Percentiles rank a stretch among this genome's conserved stretches.
Conservation (phyloP, 2,329 filamentous ascomycete species). For the Chaetomium strumarium region DNA sequence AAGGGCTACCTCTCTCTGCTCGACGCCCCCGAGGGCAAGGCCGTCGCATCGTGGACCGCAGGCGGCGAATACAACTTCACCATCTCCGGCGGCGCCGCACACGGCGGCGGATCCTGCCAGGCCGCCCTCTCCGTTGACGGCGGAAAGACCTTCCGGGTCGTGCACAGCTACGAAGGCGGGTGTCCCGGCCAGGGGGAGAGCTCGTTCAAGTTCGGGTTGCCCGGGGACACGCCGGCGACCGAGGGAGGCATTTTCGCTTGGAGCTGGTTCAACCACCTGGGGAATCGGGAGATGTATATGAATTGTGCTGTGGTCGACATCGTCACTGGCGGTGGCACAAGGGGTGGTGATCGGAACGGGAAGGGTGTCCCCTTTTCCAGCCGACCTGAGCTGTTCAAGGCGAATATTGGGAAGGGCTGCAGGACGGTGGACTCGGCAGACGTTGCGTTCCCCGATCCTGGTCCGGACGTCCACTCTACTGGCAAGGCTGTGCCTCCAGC, state of each 20-base stretch:
- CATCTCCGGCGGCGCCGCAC: constrained; percentile 55
- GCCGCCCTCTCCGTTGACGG: constrained; percentile 69
- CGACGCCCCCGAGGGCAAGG: constrained; percentile 40
- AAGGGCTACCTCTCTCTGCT: constrained; percentile 54
- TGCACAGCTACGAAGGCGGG: constrained; percentile 49
- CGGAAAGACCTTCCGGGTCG: constrained; percentile 61
- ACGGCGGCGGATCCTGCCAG: constrained; percentile 71
- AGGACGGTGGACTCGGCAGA: constrained; percentile 48
- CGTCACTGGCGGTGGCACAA: constrained; percentile 24
- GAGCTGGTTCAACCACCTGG: constrained; percentile 73
- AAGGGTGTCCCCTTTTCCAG: constrained; percentile 39
- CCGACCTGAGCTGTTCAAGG: constrained; percentile 63
- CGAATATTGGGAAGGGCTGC: constrained; percentile 59
- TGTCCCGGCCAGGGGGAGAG: constrained; percentile 38
- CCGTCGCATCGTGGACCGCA: constrained; percentile 55
- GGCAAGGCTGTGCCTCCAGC: constrained; percentile 11
- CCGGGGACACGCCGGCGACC: constrained; percentile 48
- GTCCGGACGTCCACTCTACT: constrained; percentile 13
- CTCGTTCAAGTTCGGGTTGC: constrained; percentile 61
- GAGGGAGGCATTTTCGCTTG: constrained; percentile 63
- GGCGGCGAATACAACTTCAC: constrained; percentile 58
- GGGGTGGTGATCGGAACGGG: neutral
- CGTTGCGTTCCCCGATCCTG: constrained; percentile 59
- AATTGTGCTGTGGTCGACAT: constrained; percentile 70
- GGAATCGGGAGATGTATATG: constrained; percentile 82